Evolutionary conservation across 163 green algal species (phyloP).

Genomic region (Volvox carteri): DNA sequence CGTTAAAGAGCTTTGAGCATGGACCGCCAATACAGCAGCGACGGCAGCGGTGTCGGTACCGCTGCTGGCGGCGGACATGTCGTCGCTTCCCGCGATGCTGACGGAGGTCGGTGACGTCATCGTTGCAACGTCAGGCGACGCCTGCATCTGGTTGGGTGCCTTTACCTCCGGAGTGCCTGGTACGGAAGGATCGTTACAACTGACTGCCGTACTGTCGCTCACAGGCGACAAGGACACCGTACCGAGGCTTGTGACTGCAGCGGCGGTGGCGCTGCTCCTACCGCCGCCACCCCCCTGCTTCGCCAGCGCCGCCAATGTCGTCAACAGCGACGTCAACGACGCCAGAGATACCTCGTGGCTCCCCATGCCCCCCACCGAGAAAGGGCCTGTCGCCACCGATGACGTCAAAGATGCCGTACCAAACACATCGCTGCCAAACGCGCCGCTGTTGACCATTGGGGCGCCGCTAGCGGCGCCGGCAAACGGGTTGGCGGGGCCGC

Average conservation of each 20-base stretch:
- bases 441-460: not conserved
- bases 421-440: constrained; percentile 30
- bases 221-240: not conserved
- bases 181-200: not conserved
- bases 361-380: not conserved
- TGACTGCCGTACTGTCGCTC: not conserved
- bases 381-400: too few species aligned
- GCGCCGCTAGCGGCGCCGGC: not conserved
- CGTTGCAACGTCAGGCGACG: not conserved
- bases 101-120: not conserved
- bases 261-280: too few species aligned
- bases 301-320: constrained; percentile 37
- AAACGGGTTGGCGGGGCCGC: not conserved
- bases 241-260: not conserved
- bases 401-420: not conserved
- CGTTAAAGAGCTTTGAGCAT: not conserved
- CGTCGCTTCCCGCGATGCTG: constrained; percentile 1
- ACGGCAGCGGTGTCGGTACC: not conserved
- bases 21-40: too few species aligned
- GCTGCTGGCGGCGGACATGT: not conserved
- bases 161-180: not conserved
- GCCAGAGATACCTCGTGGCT: not conserved
- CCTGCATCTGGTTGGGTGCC: not conserved
- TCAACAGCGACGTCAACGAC: constrained; percentile 45
- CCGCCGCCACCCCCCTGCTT: constrained; percentile 20